Base-by-base conservation (phyloP, 2,329 filamentous ascomycete species). In the Herpotrichia juniperi region DNA sequence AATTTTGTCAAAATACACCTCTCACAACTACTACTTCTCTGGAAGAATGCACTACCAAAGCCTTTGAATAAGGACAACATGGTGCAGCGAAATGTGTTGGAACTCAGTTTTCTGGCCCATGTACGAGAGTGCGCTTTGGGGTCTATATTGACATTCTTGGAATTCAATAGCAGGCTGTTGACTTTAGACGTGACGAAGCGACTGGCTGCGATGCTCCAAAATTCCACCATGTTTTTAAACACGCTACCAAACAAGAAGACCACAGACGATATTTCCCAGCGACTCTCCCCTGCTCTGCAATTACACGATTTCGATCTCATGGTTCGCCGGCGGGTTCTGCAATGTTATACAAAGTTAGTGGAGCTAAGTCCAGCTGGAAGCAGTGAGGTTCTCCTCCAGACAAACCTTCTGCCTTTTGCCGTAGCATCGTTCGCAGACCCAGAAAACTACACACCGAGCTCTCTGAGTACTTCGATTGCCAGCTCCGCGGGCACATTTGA, bases 1-100 rank as follows among this genome's bases (percentile, higher is more conserved):
- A 97, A 96, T 72, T 99, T 99, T 72, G 93, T 97, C 74, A 99
- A 99, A 76, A 97, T 97, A 21, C 94, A 99, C 74, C 82, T 99
- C 7, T 93, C 93, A 2, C 94, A 99, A 68, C 81, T 99, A 19
- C 85, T 99, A 50, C 79, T 99, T 8, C 79, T 99, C 6, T 99
- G 94, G 94, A 96, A 96, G 74, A 99, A 97, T 73, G 93, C 94
- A 0, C 81, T 99, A 10, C 93, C 96, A 0, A 96, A 96, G 67
- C 93, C 96, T 5, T 76, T 97, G n/a, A 88, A 91, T 28, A 96
- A 92, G 71, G 93, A 97, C 61, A 96, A 94, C 61, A 91, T 91
- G 45, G 85, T 88, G 0, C 87, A 93, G 57, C 85, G 93, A 47
- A 93, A 90, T 57, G 83, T 91, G 45, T 79, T 97, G 7, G 96